Evolutionary conservation across 108 stramenopile genomes (phyloP).

Genomic region (Cyclotella baltica): DNA sequence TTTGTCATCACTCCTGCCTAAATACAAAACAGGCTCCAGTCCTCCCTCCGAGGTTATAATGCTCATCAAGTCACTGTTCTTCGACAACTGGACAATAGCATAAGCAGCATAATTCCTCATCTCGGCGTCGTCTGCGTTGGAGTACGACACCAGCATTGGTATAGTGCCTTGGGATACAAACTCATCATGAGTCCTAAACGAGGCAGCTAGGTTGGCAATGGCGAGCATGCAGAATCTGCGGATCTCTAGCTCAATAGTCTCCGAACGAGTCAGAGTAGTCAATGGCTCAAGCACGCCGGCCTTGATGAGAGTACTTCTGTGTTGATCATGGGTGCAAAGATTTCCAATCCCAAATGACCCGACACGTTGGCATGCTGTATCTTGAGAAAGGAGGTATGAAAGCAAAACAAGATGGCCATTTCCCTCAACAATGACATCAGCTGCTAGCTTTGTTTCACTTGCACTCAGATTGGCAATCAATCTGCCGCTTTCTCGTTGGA

Average conservation of each 20-base stretch:
- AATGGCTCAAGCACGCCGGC: conserved; percentile 83
- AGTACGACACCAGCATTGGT: conserved; percentile 80
- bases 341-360: conserved; percentile 87
- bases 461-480: conserved; percentile 79
- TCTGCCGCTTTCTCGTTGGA: conserved; percentile 86
- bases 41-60: conserved; percentile 82
- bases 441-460: conserved; percentile 45
- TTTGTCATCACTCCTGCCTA: conserved; percentile 77
- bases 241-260: conserved; percentile 79
- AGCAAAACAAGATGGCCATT: conserved; percentile 80
- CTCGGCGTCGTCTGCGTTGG: conserved; percentile 73
- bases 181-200: conserved; percentile 70
- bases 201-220: conserved; percentile 80
- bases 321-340: conserved; percentile 69
- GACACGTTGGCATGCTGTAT: conserved; percentile 74
- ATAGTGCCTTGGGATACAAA: conserved; percentile 82
- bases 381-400: conserved; percentile 82
- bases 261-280: conserved; percentile 75
- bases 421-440: conserved; percentile 58
- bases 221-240: conserved; percentile 78
- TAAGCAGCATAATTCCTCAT: conserved; percentile 86
- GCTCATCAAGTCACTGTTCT: conserved; percentile 78
- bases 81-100: conserved; percentile 79
- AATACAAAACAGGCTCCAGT: conserved; percentile 84
- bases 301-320: conserved; percentile 66